phyloP scores from a whole-genome alignment of 371 early-diverging fungal genomes.

The Apophysomyces trapeziformis region DNA sequence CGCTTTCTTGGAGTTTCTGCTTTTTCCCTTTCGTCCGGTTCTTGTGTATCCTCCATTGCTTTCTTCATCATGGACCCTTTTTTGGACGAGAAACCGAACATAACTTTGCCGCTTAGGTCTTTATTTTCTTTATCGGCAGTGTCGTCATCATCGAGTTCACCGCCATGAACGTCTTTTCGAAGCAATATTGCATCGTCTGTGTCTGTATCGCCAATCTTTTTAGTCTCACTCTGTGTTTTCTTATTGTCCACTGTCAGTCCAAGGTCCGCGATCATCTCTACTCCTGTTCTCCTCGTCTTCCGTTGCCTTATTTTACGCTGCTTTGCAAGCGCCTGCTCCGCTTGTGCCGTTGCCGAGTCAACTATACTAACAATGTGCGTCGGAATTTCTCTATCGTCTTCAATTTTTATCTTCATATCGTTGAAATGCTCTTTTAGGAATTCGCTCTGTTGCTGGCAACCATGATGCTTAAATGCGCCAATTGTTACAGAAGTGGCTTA shows the following conservation, averaged over 20 bases:
- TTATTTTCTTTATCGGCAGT: conserved; percentile 36
- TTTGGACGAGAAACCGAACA: conserved; percentile 37
- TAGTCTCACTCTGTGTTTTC: conserved; percentile 5
- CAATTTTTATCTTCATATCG: conserved; percentile 25
- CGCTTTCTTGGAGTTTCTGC: conserved; percentile 14
- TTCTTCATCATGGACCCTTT: conserved; percentile 45
- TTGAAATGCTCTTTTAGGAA: background rate
- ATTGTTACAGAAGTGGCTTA: no score
- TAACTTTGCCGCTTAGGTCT: conserved; percentile 37
- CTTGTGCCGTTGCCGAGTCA: conserved; percentile 27
- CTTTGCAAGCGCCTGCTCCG: conserved; percentile 47
- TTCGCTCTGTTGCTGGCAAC: no score
- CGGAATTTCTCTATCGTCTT: conserved; percentile 55
- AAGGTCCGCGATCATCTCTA: conserved; percentile 17
- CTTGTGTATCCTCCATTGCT: conserved; percentile 20
- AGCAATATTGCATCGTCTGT: conserved; percentile 13
- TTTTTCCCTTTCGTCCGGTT: conserved; percentile 14
- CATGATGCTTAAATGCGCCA: no score
- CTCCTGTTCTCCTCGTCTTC: conserved; percentile 17
- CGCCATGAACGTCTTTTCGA: conserved; percentile 16
- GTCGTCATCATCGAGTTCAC: conserved; percentile 17
- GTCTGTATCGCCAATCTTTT: conserved; percentile 9
- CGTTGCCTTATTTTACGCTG: conserved; percentile 19
- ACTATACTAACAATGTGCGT: conserved; percentile 53
- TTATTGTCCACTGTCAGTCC: conserved; percentile 18